A percentile compares a stretch with the other conserved stretches of the same genome.
Conservation (phyloP, 2,329 filamentous ascomycete species). For the Graphiopsis chlorocephala region DNA sequence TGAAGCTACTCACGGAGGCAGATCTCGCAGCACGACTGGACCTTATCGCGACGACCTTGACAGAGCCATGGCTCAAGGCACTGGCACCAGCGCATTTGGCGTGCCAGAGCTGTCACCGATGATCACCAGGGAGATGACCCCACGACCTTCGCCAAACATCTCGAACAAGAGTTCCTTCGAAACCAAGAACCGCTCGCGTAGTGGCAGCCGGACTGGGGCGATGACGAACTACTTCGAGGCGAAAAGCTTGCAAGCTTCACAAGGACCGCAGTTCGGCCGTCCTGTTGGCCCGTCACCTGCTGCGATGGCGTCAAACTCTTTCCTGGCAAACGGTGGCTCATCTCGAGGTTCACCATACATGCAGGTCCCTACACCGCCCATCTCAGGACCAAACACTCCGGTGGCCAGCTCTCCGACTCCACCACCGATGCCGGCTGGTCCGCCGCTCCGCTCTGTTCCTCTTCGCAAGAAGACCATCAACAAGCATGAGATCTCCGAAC, state of each 20-base stretch:
- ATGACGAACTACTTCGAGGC: slow-evolving; percentile 30
- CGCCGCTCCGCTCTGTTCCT: slow-evolving; percentile 42
- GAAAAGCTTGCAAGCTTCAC: slow-evolving; percentile 17
- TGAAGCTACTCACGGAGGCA: slow-evolving; percentile 47
- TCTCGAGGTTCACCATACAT: slow-evolving; percentile 43
- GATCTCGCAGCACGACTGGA: slow-evolving; percentile 54
- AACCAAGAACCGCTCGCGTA: slow-evolving; percentile 18
- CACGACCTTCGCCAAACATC: slow-evolving; percentile 26
- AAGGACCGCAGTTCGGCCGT: not conserved
- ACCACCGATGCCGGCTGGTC: slow-evolving; percentile 33
- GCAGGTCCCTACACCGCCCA: slow-evolving; percentile 53
- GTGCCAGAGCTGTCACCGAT: slow-evolving; percentile 36
- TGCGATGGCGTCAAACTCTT: slow-evolving; percentile 23
- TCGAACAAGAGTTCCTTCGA: slow-evolving; percentile 26
- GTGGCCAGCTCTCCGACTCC: slow-evolving; percentile 21
- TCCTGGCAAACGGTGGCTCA: slow-evolving; percentile 20
- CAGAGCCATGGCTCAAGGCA: slow-evolving; percentile 48
- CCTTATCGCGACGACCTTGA: slow-evolving; percentile 53
- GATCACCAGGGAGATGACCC: slow-evolving; percentile 35
- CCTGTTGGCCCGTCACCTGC: slow-evolving; percentile 20
- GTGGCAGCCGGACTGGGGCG: slow-evolving; percentile 20
- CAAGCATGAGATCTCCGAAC: slow-evolving; percentile 63
- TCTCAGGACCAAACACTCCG: slow-evolving; percentile 47
- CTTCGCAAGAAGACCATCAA: slow-evolving; percentile 57
- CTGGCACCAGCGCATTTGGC: slow-evolving; percentile 34